These are phyloP conservation scores for Cytospora leucostoma DNA, from an alignment of 2,329 filamentous ascomycete genomes.

Conservation along the genomic window DNA sequence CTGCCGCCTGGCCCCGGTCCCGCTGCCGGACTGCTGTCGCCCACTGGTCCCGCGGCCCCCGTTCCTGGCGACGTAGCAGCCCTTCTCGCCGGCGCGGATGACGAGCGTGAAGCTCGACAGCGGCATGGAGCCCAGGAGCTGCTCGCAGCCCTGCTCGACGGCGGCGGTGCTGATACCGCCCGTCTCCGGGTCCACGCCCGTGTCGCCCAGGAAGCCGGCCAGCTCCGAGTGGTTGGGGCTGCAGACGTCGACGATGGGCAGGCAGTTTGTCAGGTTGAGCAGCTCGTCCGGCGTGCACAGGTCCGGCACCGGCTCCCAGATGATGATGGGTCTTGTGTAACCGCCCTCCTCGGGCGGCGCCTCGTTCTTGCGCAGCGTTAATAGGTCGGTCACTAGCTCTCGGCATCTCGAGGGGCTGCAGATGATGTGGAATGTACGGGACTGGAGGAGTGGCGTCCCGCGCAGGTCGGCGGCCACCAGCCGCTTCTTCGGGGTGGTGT, in stretches of 20 bases:
- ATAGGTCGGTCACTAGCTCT: constrained; percentile 72
- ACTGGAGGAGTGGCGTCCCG: constrained; percentile 62
- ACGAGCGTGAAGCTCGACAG: constrained; percentile 66
- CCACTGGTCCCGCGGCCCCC: constrained; percentile 44
- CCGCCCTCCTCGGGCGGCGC: constrained; percentile 31
- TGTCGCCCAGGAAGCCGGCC: constrained; percentile 76
- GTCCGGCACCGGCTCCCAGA: constrained; percentile 96
- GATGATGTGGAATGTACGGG: constrained; percentile 83
- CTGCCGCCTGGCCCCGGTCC: constrained; percentile 37
- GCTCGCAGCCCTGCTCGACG: constrained; percentile 62
- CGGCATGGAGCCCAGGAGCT: constrained; percentile 65
- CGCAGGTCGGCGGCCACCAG: constrained; percentile 71
- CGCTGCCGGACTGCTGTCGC: constrained; percentile 22
- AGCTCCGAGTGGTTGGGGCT: constrained; percentile 88
- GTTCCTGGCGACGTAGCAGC: constrained; percentile 66
- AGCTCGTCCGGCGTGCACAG: constrained; percentile 72
- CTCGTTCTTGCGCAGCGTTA: constrained; percentile 52
- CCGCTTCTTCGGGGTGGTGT: constrained; percentile 82
- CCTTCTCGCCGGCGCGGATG: constrained; percentile 69
- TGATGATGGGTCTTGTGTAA: constrained; percentile 67
- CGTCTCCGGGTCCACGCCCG: constrained; percentile 54
- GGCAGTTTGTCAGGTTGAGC: constrained; percentile 63
- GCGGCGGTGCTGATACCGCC: constrained; percentile 54
- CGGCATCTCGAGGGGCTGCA: constrained; percentile 79
- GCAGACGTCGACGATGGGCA: constrained; percentile 63